phyloP scores from a whole-genome alignment of 2,329 filamentous ascomycete genomes.

The Clonostachys solani region DNA sequence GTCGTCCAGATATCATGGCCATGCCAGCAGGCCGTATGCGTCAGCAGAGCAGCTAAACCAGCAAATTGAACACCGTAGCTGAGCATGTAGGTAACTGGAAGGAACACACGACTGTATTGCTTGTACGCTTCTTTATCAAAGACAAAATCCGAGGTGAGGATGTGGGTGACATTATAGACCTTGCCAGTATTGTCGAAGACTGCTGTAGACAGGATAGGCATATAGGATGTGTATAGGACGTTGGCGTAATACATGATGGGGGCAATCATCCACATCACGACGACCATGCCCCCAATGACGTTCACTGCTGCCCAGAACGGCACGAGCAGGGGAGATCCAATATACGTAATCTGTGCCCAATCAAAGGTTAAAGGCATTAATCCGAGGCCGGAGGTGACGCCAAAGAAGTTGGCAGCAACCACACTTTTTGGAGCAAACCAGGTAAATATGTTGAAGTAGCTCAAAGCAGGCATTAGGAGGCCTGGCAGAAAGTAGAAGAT shows the following conservation, averaged over 20 bases:
- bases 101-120: conserved; percentile 77
- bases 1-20: conserved; percentile 77
- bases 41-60: conserved; percentile 71
- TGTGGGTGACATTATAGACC: conserved; percentile 76
- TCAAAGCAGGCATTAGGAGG: conserved; percentile 76
- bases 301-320: conserved; percentile 87
- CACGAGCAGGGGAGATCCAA: conserved; percentile 78
- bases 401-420: conserved; percentile 82
- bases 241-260: conserved; percentile 80
- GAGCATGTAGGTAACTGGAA: conserved; percentile 83
- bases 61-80: conserved; percentile 87
- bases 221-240: conserved; percentile 74
- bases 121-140: conserved; percentile 75
- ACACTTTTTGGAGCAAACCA: conserved; percentile 86
- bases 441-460: conserved; percentile 84
- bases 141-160: conserved; percentile 71
- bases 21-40: conserved; percentile 81
- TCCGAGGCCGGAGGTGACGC: conserved; percentile 78
- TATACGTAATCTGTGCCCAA: conserved; percentile 87
- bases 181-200: conserved; percentile 84
- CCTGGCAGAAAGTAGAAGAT: conserved; percentile 83
- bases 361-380: conserved; percentile 85
- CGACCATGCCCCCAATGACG: conserved; percentile 72
- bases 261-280: conserved; percentile 82
- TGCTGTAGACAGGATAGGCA: conserved; percentile 79